phyloP scores from a whole-genome alignment of 768 basidiomycete species.

The Rhodotorula toruloides region DNA sequence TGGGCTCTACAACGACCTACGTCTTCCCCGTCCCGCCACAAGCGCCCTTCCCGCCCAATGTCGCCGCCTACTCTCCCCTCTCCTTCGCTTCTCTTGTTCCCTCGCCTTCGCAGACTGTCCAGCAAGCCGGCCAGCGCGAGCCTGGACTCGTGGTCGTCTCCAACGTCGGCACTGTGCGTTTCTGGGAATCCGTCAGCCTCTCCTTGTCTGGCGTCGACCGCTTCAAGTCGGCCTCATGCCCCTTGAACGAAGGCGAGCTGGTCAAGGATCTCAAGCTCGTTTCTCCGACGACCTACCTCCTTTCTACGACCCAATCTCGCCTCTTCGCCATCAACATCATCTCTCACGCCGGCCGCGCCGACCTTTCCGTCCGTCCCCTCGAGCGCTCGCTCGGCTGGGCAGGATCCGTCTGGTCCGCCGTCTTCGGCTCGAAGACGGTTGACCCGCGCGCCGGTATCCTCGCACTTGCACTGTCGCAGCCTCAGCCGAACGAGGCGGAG shows the following conservation, averaged over 20 bases:
- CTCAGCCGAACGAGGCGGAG: constrained; percentile 28
- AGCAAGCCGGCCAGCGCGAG: constrained; percentile 55
- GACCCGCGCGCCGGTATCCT: constrained; percentile 39
- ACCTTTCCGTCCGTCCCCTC: constrained; percentile 38
- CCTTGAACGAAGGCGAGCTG: constrained; percentile 42
- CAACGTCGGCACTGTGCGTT: constrained; percentile 64
- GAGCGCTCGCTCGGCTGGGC: constrained; percentile 45
- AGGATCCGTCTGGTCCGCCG: constrained; percentile 42
- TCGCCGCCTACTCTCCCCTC: constrained; percentile 41
- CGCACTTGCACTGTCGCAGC: constrained; percentile 32
- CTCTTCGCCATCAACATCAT: constrained; percentile 44
- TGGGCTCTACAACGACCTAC: constrained; percentile 44
- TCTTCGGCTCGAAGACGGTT: constrained; percentile 40
- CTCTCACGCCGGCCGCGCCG: constrained; percentile 42
- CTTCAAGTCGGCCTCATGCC: constrained; percentile 37
- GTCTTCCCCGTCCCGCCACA: constrained; percentile 44
- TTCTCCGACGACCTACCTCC: constrained; percentile 39
- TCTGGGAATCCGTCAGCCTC: constrained; percentile 71
- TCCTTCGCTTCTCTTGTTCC: constrained; percentile 43
- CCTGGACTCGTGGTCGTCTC: constrained; percentile 80
- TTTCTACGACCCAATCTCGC: constrained; percentile 43
- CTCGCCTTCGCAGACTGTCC: constrained; percentile 38
- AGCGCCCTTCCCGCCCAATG: constrained; percentile 22
- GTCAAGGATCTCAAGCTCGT: constrained; percentile 35
- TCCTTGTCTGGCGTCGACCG: constrained; percentile 47